Percentiles rank a stretch among this genome's conserved stretches.
Conservation (phyloP, 768 basidiomycete species). For the Suillus tomentosus region DNA sequence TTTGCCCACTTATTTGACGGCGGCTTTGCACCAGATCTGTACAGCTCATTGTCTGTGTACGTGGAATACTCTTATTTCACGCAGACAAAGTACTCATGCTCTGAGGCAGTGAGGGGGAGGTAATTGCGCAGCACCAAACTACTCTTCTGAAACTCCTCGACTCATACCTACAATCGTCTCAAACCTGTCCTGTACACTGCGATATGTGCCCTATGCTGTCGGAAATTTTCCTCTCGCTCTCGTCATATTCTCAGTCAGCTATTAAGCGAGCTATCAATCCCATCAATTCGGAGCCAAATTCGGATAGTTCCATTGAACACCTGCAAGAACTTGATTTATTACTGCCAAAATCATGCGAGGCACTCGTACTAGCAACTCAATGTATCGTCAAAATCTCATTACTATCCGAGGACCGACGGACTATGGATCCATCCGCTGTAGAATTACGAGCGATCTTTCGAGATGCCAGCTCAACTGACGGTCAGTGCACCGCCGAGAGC, state of each 20-base stretch:
- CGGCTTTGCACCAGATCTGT: conserved; percentile 60
- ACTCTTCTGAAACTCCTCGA: conserved; percentile 88
- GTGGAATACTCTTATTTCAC: conserved; percentile 23
- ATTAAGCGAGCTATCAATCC: conserved; percentile 49
- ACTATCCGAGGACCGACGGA: conserved; percentile 37
- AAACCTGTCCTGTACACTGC: conserved; percentile 38
- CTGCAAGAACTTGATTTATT: conserved; percentile 60
- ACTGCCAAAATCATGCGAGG: conserved; percentile 80
- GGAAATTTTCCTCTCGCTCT: conserved; percentile 61
- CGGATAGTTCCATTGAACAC: conserved; percentile 6
- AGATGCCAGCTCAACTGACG: conserved; percentile 40
- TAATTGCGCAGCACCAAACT: conserved; percentile 82
- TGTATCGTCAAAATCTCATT: conserved; percentile 69
- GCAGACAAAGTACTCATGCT: conserved; percentile 18
- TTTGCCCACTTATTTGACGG: conserved; percentile 64
- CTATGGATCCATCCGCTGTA: conserved; percentile 11
- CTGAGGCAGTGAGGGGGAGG: conserved; percentile 58
- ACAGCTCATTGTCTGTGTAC: conserved; percentile 61
- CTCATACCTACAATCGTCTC: conserved; percentile 70
- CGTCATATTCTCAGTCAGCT: conserved; percentile 55
- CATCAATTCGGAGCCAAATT: conserved; percentile 14
- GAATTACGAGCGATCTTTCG: conserved; percentile 44
- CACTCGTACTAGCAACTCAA: conserved; percentile 75
- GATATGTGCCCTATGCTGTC: conserved; percentile 60
- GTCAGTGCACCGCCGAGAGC: conserved; percentile 52